These are phyloP conservation scores for Mucor saturninus DNA, from an alignment of 371 early-diverging fungal genomes.

Conservation along the genomic window DNA sequence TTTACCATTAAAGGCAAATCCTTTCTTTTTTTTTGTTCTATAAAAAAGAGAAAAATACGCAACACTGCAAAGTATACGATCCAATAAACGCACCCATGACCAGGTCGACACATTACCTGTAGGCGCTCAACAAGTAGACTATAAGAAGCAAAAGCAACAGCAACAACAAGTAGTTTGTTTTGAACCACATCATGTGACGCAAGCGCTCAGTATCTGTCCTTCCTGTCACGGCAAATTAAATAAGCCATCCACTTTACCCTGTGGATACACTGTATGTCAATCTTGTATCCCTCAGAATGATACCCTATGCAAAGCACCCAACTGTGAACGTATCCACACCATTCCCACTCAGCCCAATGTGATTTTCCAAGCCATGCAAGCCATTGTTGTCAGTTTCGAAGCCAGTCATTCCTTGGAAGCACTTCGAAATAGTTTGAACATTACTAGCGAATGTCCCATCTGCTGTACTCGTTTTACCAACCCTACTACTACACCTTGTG, in stretches of 20 bases:
- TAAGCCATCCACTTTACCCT: constrained; percentile 51
- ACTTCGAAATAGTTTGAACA: constrained; percentile 2
- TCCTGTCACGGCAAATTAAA: constrained; percentile 21
- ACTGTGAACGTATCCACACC: constrained; percentile 28
- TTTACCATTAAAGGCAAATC: background rate
- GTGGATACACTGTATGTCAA: constrained; percentile 51
- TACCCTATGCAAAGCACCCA: constrained; percentile 9
- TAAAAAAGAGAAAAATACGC: background rate
- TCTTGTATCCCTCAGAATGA: constrained; percentile 27
- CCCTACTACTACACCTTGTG: constrained; percentile 71
- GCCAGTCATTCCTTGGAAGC: constrained; percentile 8
- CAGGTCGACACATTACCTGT: constrained; percentile 22
- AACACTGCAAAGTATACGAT: constrained; percentile 21
- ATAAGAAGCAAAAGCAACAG: constrained; percentile 15
- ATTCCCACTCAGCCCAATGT: constrained; percentile 16
- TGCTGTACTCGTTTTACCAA: constrained; percentile 60
- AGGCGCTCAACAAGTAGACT: constrained; percentile 1
- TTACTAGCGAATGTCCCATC: constrained; percentile 67
- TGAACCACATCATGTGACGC: constrained; percentile 1
- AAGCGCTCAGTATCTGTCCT: constrained; percentile 18
- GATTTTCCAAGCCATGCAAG: constrained; percentile 24
- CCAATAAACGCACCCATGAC: constrained; percentile 25
- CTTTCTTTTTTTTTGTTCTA: constrained; percentile 15
- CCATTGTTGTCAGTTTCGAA: constrained; percentile 1
- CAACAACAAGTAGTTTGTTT: background rate